phyloP scores from a whole-genome alignment of 2,329 filamentous ascomycete species.

The Alternaria panax region DNA sequence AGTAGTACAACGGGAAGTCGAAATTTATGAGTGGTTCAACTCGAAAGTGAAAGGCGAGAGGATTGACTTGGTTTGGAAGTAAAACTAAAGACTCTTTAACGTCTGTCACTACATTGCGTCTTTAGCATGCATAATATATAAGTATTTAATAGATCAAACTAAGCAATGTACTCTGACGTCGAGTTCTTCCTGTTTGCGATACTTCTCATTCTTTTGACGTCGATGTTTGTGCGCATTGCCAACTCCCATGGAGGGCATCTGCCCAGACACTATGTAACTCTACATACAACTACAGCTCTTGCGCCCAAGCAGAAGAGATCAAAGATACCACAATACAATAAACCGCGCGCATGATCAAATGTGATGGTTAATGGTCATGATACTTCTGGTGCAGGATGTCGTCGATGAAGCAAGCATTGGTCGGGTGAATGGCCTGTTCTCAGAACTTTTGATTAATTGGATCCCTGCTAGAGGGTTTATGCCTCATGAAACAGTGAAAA shows the following conservation, averaged over 20 bases:
- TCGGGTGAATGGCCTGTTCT: background rate
- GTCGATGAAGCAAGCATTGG: background rate
- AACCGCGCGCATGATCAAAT: background rate
- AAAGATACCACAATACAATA: background rate
- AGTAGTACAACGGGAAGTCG: conserved; percentile 52
- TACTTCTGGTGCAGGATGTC: background rate
- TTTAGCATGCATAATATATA: background rate
- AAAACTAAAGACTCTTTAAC: background rate
- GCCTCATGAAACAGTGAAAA: background rate
- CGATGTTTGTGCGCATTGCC: background rate
- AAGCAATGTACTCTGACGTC: too few relatives aligned
- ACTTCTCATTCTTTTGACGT: background rate
- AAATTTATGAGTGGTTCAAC: conserved; percentile 66
- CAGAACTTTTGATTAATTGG: background rate
- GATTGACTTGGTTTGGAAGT: conserved; percentile 51
- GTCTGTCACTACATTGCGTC: background rate
- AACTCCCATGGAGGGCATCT: background rate
- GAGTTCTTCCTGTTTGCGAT: too few relatives aligned
- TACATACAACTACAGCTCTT: background rate
- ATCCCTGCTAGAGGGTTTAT: background rate
- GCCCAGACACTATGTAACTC: background rate
- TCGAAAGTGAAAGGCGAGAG: conserved; percentile 59
- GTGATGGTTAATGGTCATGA: background rate
- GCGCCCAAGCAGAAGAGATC: background rate
- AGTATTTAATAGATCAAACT: background rate